Base-by-base conservation (phyloP, 345 rosid species). In the Carallia brachiata region DNA sequence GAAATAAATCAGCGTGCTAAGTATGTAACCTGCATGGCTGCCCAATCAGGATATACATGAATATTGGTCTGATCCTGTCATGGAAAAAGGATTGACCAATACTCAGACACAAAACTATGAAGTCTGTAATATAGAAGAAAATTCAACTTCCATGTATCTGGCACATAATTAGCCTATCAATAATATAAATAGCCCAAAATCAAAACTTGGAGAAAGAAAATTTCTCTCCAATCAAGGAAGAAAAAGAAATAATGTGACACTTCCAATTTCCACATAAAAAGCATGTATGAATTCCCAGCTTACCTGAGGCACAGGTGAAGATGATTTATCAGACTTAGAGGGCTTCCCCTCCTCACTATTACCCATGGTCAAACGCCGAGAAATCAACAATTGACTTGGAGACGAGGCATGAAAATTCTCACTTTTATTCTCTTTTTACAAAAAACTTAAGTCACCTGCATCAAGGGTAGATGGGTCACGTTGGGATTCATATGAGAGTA, bases 31-130 rank as follows among this genome's bases (percentile, higher is more conserved):
- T 91, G 97, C 89, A 91, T 84, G 70, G 90, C 90, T 37, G 91
- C 90, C 98, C 97, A 91, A 74, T 94, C 97, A 69, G 93, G 87
- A 78, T 88, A 91, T 32, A 84, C 82, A 78, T 88, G 98, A 70
- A 86, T 65, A 79, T 80, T 88, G 69, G 87, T 69, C 75, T 86
- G 97, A 74, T 91, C 98, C 97, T 94, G 84, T 56, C 61, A 70
- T 73, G 28, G 48, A 50, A 82, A 70, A 73, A 76, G 61, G 74
- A 75, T 68, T 61, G 73, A 72, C 68, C 74, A 67, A 77, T 64
- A 71, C 52, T 77, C 62, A 77, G 83, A 67, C 30, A 57, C 27
- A 55, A 76, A 50, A 17, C 6, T 6, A n/a, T 52, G 44, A 23
- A 32, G 17, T 50, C n/a, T 36, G 52, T 34, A 6, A 62, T 6